phyloP scores from a whole-genome alignment of 495 filamentous ascomycete species.

The Apodospora peruviana region DNA sequence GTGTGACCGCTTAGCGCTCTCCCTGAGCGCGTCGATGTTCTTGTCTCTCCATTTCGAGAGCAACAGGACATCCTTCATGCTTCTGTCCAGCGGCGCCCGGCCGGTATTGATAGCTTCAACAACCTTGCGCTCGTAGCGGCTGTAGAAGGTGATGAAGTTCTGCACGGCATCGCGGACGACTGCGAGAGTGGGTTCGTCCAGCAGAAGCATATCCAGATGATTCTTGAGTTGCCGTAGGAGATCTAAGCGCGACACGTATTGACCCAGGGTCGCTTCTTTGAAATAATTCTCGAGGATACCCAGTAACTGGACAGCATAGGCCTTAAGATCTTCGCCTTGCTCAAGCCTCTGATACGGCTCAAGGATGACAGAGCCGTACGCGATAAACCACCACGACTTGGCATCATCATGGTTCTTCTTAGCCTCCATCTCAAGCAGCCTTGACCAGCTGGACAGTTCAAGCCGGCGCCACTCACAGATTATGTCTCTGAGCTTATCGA shows the following conservation, averaged over 20 bases:
- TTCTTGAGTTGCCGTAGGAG: conserved; percentile 67
- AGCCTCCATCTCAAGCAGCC: conserved; percentile 79
- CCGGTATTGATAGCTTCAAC: conserved; percentile 56
- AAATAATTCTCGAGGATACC: conserved; percentile 71
- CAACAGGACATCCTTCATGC: conserved; percentile 80
- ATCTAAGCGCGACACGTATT: conserved; percentile 65
- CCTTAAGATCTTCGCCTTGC: conserved; percentile 48
- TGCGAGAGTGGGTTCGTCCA: conserved; percentile 49
- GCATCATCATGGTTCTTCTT: conserved; percentile 69
- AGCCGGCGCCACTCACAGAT: conserved; percentile 84
- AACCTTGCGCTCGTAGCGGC: conserved; percentile 60
- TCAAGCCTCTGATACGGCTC: conserved; percentile 59
- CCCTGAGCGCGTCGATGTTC: conserved; percentile 79
- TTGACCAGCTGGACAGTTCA: conserved; percentile 87
- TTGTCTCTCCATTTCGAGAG: conserved; percentile 95
- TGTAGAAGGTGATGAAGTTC: conserved; percentile 72
- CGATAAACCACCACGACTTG: conserved; percentile 92
- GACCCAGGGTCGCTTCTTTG: conserved; percentile 65
- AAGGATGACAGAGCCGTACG: conserved; percentile 80
- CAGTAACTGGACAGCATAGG: conserved; percentile 62
- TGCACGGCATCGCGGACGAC: conserved; percentile 54
- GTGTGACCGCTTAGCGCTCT: conserved; percentile 85
- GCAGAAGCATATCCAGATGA: conserved; percentile 52
- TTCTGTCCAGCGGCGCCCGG: conserved; percentile 66
- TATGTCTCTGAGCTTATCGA: conserved; percentile 66